phyloP scores from a whole-genome alignment of 2,329 filamentous ascomycete species.

The Elsinoe perseae region DNA sequence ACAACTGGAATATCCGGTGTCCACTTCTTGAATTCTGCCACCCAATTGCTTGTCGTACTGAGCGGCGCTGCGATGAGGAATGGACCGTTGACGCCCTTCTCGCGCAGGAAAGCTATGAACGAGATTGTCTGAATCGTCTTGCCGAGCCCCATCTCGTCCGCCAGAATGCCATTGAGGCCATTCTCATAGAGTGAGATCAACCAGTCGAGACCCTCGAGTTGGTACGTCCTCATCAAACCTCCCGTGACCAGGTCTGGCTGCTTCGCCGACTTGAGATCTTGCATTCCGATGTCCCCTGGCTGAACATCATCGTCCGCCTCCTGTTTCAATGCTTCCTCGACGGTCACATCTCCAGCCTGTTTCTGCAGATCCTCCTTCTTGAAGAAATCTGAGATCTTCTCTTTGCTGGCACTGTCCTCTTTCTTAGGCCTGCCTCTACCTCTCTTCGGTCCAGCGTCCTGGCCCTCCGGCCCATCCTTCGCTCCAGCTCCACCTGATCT shows the following conservation, averaged over 20 bases:
- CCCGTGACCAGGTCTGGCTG: conserved; percentile 81
- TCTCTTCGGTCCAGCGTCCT: conserved; percentile 15
- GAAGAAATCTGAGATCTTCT: conserved; percentile 53
- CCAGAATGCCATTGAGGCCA: conserved; percentile 82
- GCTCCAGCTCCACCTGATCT: conserved; percentile 28
- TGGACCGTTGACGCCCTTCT: conserved; percentile 79
- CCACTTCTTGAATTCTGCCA: conserved; percentile 88
- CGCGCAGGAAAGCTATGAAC: conserved; percentile 75
- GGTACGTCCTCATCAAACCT: conserved; percentile 88
- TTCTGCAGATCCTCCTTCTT: conserved; percentile 51
- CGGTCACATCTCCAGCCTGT: conserved; percentile 45
- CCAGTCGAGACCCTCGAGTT: conserved; percentile 91
- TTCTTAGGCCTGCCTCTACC: conserved; percentile 31
- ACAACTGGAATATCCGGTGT: conserved; percentile 80
- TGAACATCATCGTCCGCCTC: conserved; percentile 52
- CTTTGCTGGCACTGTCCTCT: conserved; percentile 25
- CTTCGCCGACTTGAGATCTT: conserved; percentile 68
- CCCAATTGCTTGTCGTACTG: conserved; percentile 91
- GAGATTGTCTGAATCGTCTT: conserved; percentile 91
- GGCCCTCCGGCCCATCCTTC: conserved; percentile 16
- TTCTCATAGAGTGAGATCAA: conserved; percentile 77
- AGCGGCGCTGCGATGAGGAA: conserved; percentile 86
- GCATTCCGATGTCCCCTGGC: conserved; percentile 53
- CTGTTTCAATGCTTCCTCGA: conserved; percentile 52
- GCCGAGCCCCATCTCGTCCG: conserved; percentile 89